phyloP scores from a whole-genome alignment of 106 monocot genomes.

The Dendrobium officinale region DNA sequence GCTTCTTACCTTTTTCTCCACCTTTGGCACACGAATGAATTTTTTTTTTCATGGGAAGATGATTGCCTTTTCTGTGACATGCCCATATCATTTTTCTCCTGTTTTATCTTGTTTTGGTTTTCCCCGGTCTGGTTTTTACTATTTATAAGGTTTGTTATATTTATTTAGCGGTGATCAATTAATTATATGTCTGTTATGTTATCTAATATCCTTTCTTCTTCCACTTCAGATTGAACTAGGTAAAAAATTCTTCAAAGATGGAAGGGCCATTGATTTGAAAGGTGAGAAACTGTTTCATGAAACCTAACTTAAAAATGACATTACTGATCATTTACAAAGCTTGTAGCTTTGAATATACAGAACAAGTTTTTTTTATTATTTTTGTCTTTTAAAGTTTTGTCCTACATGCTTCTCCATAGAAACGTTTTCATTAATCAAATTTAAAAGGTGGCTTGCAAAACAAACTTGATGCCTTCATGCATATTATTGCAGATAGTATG shows the following conservation, averaged over 20 bases:
- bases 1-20: not conserved
- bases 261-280: slow-evolving; percentile 82
- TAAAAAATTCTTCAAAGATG: slow-evolving; percentile 91
- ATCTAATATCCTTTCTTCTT: slow-evolving; percentile 10
- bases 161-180: not conserved
- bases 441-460: not conserved
- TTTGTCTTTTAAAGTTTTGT: not conserved
- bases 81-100: not conserved
- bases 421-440: not conserved
- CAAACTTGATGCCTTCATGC: not conserved
- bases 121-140: not conserved
- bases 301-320: not conserved
- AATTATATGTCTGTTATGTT: not conserved
- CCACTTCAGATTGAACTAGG: slow-evolving; percentile 67
- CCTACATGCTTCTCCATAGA: not conserved
- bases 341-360: not conserved
- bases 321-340: no score
- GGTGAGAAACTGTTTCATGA: slow-evolving; percentile 36
- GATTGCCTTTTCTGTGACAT: not conserved
- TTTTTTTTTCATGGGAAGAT: not conserved
- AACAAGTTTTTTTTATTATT: not conserved
- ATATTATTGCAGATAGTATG: not conserved
- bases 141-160: not conserved
- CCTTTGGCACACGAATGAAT: not conserved
- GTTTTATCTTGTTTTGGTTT: not conserved